Evolutionary conservation across 192 early-diverging fungal species (phyloP), one percentile per base, ranked within the genome.

Genomic region (Spizellomyces sp.): DNA sequence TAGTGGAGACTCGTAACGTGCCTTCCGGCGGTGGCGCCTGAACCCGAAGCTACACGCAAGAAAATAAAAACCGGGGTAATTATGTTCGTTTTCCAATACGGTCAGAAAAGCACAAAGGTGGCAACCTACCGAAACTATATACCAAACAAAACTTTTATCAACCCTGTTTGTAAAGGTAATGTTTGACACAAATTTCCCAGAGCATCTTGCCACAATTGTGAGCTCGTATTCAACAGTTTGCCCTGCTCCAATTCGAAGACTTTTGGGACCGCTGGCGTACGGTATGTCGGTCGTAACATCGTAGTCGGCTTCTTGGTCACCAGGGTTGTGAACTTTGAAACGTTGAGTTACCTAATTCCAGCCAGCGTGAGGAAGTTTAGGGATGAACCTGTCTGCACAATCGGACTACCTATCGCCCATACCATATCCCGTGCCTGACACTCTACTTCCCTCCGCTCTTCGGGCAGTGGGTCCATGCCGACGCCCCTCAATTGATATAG

Each of bases 281-380:
- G 84, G 84, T 10, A 82, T 10, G 59, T 86, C 79, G 1, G 80
- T 83, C 9, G 78, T 41, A 21, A 86, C 80, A 45, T 82, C 82
- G 62, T 67, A 84, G 5, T 81, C 70, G 3, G 61, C 66, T 56
- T 81, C 78, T 6, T 61, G 22, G 0, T 81, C 82, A 6, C 72
- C 56, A 42, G 66, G 42, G 63, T 86, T 86, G n/a, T n/a, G 50
- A 10, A 86, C 69, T 12, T 15, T 21, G 59, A 83, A 76, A 21
- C 48, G 61, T 60, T 62, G 42, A 36, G 27, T 36, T 36, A 36
- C 27, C 27, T 36, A 36, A 36, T 36, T 36, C 27, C 27, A 36
- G 27, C 27, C 27, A 36, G 27, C 3, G 27, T 36, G 27, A 36
- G 1, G 27, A 36, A 36, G 1, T 36, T 36, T 3, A 36, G 27